phyloP scores from a whole-genome alignment of 2,329 filamentous ascomycete species.

The Arachnomyces sp. region DNA sequence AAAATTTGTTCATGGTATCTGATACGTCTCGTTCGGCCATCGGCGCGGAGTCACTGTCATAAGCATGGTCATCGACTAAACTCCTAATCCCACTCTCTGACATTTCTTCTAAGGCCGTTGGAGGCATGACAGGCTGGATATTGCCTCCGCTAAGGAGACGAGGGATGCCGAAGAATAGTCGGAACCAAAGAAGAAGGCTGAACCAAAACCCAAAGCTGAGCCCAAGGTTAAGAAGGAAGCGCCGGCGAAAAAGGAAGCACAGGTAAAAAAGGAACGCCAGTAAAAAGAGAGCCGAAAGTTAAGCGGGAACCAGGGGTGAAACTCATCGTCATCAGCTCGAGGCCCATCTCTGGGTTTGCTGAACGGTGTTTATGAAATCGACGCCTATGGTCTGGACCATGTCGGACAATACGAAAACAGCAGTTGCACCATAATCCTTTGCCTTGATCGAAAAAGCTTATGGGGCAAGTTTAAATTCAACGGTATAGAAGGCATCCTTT shows the following conservation, averaged over 20 bases:
- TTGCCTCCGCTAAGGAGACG: conserved; percentile 2
- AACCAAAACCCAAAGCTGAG: background rate
- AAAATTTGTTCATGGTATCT: too few species aligned
- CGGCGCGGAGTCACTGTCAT: too few species aligned
- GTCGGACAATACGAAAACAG: too few species aligned
- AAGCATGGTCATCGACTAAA: too few species aligned
- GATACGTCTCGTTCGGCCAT: too few species aligned
- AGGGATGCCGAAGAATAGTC: conserved; percentile 5
- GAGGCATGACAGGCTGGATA: too few species aligned
- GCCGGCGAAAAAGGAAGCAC: background rate
- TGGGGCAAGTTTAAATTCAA: conserved; percentile 2
- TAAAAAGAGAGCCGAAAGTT: too few species aligned
- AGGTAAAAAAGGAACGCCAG: too few species aligned
- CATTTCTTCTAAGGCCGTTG: too few species aligned
- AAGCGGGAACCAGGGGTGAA: too few species aligned
- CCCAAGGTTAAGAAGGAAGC: background rate
- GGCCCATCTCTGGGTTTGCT: background rate
- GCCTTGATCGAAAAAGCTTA: background rate
- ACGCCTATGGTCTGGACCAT: background rate
- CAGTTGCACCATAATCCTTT: background rate
- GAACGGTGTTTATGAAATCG: background rate
- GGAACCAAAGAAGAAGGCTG: conserved; percentile 2
- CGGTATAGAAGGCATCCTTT: background rate
- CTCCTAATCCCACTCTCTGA: too few species aligned
- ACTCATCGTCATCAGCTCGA: too few species aligned